These are phyloP conservation scores for Amylocystis lapponica DNA, from an alignment of 768 basidiomycete species.

Conservation along the genomic window DNA sequence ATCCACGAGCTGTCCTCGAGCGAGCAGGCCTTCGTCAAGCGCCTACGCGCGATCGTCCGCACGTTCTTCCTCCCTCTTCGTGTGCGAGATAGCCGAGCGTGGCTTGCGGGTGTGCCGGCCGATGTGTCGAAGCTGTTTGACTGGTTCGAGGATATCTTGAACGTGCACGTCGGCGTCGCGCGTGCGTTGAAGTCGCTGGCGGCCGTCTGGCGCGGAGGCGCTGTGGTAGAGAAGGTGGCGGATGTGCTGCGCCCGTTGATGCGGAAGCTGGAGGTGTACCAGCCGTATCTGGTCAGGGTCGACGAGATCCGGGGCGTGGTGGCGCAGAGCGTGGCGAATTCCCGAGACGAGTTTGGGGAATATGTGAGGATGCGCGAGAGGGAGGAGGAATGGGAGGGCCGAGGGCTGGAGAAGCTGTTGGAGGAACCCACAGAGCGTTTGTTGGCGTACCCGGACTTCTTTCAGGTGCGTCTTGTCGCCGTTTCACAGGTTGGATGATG, in stretches of 20 bases:
- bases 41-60: slow-evolving; percentile 58
- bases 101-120: slow-evolving; percentile 77
- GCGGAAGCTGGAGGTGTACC: slow-evolving; percentile 71
- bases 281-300: slow-evolving; percentile 77
- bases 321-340: background rate
- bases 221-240: slow-evolving; percentile 47
- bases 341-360: slow-evolving; percentile 64
- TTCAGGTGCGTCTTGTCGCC: slow-evolving; percentile 49
- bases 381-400: slow-evolving; percentile 47
- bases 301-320: slow-evolving; percentile 55
- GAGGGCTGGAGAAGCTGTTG: slow-evolving; percentile 63
- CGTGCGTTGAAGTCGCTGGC: slow-evolving; percentile 37
- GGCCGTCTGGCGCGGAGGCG: slow-evolving; percentile 11
- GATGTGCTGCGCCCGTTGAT: slow-evolving; percentile 57
- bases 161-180: slow-evolving; percentile 64
- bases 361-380: slow-evolving; percentile 69
- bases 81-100: slow-evolving; percentile 57
- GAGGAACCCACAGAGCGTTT: slow-evolving; percentile 73
- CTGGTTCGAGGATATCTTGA: slow-evolving; percentile 84
- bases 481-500: background rate
- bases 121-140: slow-evolving; percentile 72
- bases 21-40: slow-evolving; percentile 64
- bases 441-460: slow-evolving; percentile 62
- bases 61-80: slow-evolving; percentile 77
- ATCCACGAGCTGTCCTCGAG: slow-evolving; percentile 65